Evolutionary conservation across 2,329 filamentous ascomycete species (phyloP), one percentile per base, ranked within the genome.

Genomic region (Fusarium sp.): DNA sequence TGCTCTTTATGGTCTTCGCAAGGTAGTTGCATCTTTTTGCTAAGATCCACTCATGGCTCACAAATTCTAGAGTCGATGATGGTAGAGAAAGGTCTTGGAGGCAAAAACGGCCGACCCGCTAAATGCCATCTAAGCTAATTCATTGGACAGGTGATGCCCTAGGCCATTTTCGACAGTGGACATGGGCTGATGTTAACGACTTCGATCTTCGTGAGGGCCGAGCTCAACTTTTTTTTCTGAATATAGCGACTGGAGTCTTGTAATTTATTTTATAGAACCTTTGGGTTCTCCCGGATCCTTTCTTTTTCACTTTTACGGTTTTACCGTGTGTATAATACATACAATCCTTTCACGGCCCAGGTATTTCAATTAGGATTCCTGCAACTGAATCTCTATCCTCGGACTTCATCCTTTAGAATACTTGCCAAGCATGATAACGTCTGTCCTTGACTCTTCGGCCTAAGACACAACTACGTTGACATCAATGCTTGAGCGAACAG

Each of bases 401-500:
- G 35, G 40, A 63, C 49, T 61, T 48, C 60, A 42, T 48, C 37
- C 32, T 40, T 61, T 33, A n/a, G 13, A 38, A 14, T 59, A 46
- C 30, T 67, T 55, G 40, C 48, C 58, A 71, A 78, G 75, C 64
- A 79, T 79, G 74, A 67, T 58, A 55, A 64, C 64, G 48, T 38
- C 32, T 64, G 38, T 57, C 23, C 42, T 46, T 45, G 10, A 46
- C 62, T 56, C 61, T 52, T 59, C 54, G 53, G 66, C 64, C 33
- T 74, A 75, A 73, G 56, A 60, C 35, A 60, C 26, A 62, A 23
- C 42, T 26, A n/a, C 35, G 62, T 50, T 56, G 61, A 64, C 64
- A 59, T 82, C 81, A 79, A 88, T 89, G 86, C 85, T 89, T 75
- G 87, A 89, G 83, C 85, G 86, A 83, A 87, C 87, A 61, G 85